Evolutionary conservation across 805 yeast species (phyloP), one percentile per base, ranked within the genome.

Genomic region (Suhomyces xylopsoci): DNA sequence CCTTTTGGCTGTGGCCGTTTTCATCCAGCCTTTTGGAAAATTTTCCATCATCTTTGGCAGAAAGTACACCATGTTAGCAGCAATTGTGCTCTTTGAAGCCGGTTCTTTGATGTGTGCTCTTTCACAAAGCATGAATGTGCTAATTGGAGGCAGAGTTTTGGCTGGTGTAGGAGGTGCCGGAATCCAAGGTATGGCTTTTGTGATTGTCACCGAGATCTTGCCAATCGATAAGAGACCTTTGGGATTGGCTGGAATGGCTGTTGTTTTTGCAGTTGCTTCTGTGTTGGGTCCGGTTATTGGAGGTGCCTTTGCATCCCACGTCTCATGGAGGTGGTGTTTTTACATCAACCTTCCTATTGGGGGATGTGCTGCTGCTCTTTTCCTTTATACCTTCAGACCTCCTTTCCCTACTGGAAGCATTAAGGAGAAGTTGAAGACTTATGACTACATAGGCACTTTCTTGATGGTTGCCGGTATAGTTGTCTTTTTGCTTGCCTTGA

Each of bases 101-200:
- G 72, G 72, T 4, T 73, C 77, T 6, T 61, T 73, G 42, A 62
- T 73, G 63, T 68, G 75, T 58, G 77, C 77, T 0, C 62, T 73
- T 51, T 58, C 77, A 4, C 58, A 57, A 20, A 55, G 52, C 51
- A 73, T 73, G 78, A 64, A 71, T 54, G 61, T 64, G n/a, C 62
- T 74, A 26, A 74, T 74, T 54, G 77, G 78, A 5, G 77, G 77
- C 5, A 59, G 77, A 59, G 74, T 67, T 3, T 55, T 71, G 41
- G 72, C 68, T 3, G 76, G 76, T 47, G 56, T 70, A 24, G 77
- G 77, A 14, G 76, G 68, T 12, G 72, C 72, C 15, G 73, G 74
- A 19, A 63, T 71, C 30, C 73, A 66, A 54, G 51, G 65, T 1
- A 50, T 69, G 50, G 58, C 60, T 0, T 67, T 65, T 48, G 63